These are phyloP conservation scores for Tolypocladium ovalisporum DNA, from an alignment of 2,329 filamentous ascomycete species.

Conservation along the genomic window DNA sequence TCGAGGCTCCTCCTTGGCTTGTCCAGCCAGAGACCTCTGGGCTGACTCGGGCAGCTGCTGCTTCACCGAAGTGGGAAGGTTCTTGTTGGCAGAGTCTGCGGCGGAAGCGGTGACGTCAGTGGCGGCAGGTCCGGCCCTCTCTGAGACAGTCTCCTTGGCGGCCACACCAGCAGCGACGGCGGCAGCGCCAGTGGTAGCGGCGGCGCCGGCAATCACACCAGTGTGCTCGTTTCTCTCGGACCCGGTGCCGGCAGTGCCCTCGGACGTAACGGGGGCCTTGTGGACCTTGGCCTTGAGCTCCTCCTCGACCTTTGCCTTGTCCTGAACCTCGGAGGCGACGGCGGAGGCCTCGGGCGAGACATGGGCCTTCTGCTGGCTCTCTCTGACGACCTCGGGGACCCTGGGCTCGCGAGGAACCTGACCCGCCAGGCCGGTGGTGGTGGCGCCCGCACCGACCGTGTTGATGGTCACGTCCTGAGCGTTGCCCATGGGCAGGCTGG, in stretches of 20 bases:
- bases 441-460: slow-evolving; percentile 42
- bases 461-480: slow-evolving; percentile 31
- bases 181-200: slow-evolving; percentile 22
- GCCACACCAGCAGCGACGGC: slow-evolving; percentile 22
- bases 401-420: slow-evolving; percentile 53
- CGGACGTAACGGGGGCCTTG: slow-evolving; percentile 45
- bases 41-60: slow-evolving; percentile 37
- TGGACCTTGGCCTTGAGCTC: slow-evolving; percentile 60
- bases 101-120: slow-evolving; percentile 22
- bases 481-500: slow-evolving; percentile 56
- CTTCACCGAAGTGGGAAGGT: slow-evolving; percentile 44
- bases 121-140: slow-evolving; percentile 17
- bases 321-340: slow-evolving; percentile 51
- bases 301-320: slow-evolving; percentile 61
- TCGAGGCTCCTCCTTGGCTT: slow-evolving; percentile 29
- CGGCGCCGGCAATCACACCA: slow-evolving; percentile 23
- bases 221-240: slow-evolving; percentile 39
- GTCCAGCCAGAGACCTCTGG: slow-evolving; percentile 33
- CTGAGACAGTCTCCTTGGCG: slow-evolving; percentile 26
- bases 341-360: slow-evolving; percentile 58
- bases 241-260: slow-evolving; percentile 40
- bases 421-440: slow-evolving; percentile 59
- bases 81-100: slow-evolving; percentile 29
- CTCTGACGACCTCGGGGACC: slow-evolving; percentile 44
- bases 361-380: slow-evolving; percentile 59